Evolutionary conservation across 2,329 filamentous ascomycete species (phyloP).

Genomic region (Teratosphaeria viscida): DNA sequence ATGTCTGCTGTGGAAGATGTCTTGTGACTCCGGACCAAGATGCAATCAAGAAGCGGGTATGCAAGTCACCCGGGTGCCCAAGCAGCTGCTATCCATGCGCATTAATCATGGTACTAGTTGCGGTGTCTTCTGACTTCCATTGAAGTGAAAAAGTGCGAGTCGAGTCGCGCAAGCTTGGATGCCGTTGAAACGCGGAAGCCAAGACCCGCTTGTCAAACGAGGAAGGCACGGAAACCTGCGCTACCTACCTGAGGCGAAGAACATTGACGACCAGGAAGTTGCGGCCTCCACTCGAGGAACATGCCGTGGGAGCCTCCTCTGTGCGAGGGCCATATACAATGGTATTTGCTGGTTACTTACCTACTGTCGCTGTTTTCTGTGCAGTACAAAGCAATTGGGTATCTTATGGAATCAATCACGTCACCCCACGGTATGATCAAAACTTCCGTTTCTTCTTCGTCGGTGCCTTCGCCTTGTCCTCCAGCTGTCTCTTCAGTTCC

Average conservation of each 20-base stretch:
- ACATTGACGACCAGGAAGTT: neutral
- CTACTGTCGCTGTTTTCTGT: neutral
- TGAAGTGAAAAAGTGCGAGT: neutral
- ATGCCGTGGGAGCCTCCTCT: neutral
- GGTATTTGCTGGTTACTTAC: neutral
- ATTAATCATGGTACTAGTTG: neutral
- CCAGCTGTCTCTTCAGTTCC: slow-evolving; percentile 45
- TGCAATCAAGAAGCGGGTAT: neutral
- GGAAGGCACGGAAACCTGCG: neutral
- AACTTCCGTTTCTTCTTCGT: slow-evolving; percentile 49
- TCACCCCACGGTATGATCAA: slow-evolving; percentile 19
- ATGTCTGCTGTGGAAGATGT: slow-evolving; percentile 8
- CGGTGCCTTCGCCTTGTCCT: slow-evolving; percentile 40
- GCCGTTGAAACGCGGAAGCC: neutral
- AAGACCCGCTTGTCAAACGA: neutral
- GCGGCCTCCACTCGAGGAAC: neutral
- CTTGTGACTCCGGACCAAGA: neutral
- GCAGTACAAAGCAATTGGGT: neutral
- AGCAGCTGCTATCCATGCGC: neutral
- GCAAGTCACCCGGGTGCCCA: neutral
- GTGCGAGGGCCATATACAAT: neutral
- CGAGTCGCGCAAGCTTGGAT: neutral
- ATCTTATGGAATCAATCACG: neutral
- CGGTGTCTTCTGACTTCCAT: neutral
- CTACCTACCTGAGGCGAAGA: neutral